These are phyloP conservation scores for Hordeum pubiflorum DNA, from an alignment of 202 grass and related monocot species.

Conservation along the genomic window DNA sequence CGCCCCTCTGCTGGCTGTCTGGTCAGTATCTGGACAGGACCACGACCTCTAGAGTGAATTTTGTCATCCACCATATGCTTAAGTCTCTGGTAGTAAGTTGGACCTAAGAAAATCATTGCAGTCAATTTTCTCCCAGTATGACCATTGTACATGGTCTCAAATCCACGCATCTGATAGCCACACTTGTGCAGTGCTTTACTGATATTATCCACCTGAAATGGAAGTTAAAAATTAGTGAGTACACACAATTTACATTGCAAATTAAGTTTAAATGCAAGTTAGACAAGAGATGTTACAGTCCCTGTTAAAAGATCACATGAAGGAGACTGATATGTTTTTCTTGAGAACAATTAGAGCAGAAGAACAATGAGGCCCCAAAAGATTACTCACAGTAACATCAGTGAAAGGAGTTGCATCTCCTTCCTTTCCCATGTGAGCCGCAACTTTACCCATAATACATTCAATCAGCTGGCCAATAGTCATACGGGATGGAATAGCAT, in stretches of 20 bases:
- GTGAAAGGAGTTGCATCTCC: constrained; percentile 98
- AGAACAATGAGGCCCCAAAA: not conserved
- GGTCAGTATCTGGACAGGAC: constrained; percentile 95
- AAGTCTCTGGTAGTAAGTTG: constrained; percentile 92
- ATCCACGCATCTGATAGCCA: constrained; percentile 98
- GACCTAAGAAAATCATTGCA: constrained; percentile 95
- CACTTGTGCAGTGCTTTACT: constrained; percentile 90
- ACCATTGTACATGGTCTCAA: constrained; percentile 98
- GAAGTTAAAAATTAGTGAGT: not conserved
- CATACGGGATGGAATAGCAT: constrained; percentile 99
- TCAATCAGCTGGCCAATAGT: constrained; percentile 98
- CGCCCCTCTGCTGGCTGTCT: constrained; percentile 90
- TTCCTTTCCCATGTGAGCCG: constrained; percentile 93
- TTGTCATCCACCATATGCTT: constrained; percentile 99
- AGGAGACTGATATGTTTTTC: not conserved
- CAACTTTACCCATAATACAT: constrained; percentile 98
- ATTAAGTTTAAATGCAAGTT: not conserved
- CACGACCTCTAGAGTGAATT: constrained; percentile 93
- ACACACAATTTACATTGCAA: not conserved
- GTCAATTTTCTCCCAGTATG: constrained; percentile 80
- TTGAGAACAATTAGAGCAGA: not conserved
- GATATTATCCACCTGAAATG: constrained; percentile 77
- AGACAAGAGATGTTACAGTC: not conserved
- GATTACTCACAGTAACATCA: constrained; percentile 90
- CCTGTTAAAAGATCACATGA: not conserved